Evolutionary conservation across 164 flowering plant species (phyloP).

Genomic region (Aristolochia californica): DNA sequence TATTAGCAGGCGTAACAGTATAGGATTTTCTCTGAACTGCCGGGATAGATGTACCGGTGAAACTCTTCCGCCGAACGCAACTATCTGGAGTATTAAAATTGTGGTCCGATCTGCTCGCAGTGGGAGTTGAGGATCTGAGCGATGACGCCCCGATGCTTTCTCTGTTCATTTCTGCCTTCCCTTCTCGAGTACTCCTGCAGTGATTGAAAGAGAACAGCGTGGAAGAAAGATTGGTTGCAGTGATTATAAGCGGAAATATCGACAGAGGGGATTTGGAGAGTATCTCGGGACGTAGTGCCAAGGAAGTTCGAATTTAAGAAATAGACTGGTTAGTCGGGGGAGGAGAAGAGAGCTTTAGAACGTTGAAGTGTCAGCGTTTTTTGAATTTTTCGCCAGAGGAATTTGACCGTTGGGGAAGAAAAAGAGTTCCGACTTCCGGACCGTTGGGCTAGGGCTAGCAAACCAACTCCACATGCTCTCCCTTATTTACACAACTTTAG

Average conservation of each 20-base stretch:
- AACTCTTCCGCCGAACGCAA: neutral
- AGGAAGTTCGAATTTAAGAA: too few species aligned
- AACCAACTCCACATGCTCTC: too few species aligned
- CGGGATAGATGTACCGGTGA: constrained; percentile 12
- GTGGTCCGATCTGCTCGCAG: neutral
- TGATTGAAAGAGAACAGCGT: neutral
- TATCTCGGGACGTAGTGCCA: neutral
- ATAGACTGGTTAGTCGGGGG: neutral
- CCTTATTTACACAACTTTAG: too few species aligned
- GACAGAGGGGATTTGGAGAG: neutral
- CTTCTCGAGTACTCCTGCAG: neutral
- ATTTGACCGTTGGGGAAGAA: neutral
- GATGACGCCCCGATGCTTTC: neutral
- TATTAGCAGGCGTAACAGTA: constrained; percentile 47
- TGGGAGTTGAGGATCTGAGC: neutral
- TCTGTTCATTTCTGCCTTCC: neutral
- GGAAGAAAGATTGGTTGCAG: neutral
- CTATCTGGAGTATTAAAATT: neutral
- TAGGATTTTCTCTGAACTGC: constrained; percentile 24
- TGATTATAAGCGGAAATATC: neutral
- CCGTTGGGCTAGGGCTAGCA: too few species aligned
- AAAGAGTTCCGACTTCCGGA: too few species aligned
- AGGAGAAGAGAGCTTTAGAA: neutral
- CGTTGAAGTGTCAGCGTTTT: neutral
- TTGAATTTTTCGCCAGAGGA: neutral